Evolutionary conservation across 768 basidiomycete genomes (phyloP), one percentile per base, ranked within the genome.

Genomic region (Boletus subcaerulescens): DNA sequence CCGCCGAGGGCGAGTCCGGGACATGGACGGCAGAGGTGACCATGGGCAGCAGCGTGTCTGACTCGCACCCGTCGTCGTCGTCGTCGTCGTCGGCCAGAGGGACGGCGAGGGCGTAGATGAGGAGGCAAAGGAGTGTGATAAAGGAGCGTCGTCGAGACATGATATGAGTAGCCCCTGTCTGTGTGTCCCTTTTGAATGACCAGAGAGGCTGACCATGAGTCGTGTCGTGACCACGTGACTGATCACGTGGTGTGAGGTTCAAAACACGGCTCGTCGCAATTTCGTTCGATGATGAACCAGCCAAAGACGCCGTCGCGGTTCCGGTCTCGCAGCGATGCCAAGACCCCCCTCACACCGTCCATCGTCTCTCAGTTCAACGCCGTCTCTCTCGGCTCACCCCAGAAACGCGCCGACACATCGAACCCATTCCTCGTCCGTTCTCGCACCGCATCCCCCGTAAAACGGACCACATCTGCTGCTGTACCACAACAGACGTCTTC

Each of bases 381-480:
- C 4, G 58, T 80, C 49, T 74, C 63, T 18, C 63, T 64, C 56
- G 60, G 56, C 0, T 74, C 65, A 12, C 73, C 63, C 5, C 63
- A 58, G 56, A 75, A 66, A 64, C 73, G 52, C 51, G 81, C 77
- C 35, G 83, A 85, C 60, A 68, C 74, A 31, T 77, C 82, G 10
- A 89, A 89, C 57, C 85, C 87, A 0, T 88, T 88, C 64, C 75
- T 87, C 50, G 71, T 79, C 3, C 72, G 67, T 10, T 82, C 81
- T 15, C 77, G 85, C 17, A 78, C 84, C 1, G 68, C 77, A 3
- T 88, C 87, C 3, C 89, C 89, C 2, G 74, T 84, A 11, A 91
- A 91, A 68, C 77, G 85, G 12, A 69, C 80, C 2, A 78, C 79
- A 0, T 73, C 75, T 4, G 71, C 77, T 48, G 78, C 82, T 26